Evolutionary conservation across 2,329 filamentous ascomycete genomes (phyloP), one percentile per base, ranked within the genome.

Genomic region (Dryadomyces quercus-mongolicae): DNA sequence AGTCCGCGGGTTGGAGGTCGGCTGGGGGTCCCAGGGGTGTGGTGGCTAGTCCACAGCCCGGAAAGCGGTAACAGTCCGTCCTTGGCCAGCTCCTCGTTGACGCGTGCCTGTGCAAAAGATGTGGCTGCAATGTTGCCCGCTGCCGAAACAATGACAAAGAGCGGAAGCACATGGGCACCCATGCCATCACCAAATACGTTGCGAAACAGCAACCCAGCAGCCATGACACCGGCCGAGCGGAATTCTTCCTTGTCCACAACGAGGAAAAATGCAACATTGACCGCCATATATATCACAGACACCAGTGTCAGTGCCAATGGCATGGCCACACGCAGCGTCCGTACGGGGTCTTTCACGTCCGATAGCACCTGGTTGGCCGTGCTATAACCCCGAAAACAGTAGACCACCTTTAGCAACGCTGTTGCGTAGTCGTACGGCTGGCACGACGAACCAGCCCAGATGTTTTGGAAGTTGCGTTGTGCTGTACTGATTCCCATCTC

Each of bases 231-330:
- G 0, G 76, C 75, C 2, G 67, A 65, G 16, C 73, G 66, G 58
- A 83, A 77, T 55, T 80, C 74, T 6, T 77, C 71, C 57, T 74
- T 74, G 18, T 77, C 74, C 1, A 81, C 76, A 8, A 77, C 78
- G 3, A 77, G 73, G 59, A 82, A 81, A 64, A 81, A 81, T 20
- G 78, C 75, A 38, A 80, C 70, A 62, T 80, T 81, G 63, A 74
- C 71, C 45, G 80, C 68, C 64, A 81, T 74, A 62, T 82, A 82
- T 1, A 77, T 64, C 22, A 78, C 62, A 0, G 74, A 73, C n/a
- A 80, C 75, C 9, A 74, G 68, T n/a, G 67, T 65, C 9, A 82
- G 71, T 1, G 77, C 79, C 3, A 76, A 58, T 0, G 78, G 77
- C 0, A 77, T 77, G 0, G 78, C 79, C 40, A 77, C 70, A 60